These are phyloP conservation scores for Pseudogymnoascus sp. DNA, from an alignment of 2,329 filamentous ascomycete genomes.

Conservation along the genomic window DNA sequence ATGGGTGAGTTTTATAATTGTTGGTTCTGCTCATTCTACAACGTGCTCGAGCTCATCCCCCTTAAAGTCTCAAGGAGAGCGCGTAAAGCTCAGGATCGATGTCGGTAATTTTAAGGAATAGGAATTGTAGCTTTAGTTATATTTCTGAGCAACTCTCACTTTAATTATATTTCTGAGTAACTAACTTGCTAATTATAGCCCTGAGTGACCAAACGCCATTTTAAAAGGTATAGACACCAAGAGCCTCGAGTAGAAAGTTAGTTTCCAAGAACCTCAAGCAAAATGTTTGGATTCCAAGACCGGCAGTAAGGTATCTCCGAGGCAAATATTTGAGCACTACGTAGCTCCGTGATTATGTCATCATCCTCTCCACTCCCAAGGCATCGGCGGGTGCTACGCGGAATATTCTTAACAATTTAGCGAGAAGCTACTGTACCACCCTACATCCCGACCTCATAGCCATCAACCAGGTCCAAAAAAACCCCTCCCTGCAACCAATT, in stretches of 20 bases:
- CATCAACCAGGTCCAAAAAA: not conserved
- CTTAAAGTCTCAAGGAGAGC: not conserved
- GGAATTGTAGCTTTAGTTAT: too few relatives aligned
- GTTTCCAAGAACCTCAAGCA: too few relatives aligned
- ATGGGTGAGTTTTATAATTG: too few relatives aligned
- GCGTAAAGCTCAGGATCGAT: not conserved
- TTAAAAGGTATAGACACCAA: not conserved
- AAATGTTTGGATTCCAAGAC: too few relatives aligned
- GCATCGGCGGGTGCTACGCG: not conserved
- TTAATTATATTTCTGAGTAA: not conserved
- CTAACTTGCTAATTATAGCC: not conserved
- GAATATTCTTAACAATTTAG: conserved; percentile 1
- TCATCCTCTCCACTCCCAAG: not conserved
- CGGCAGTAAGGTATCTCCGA: not conserved
- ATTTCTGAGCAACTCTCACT: too few relatives aligned
- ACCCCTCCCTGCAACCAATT: not conserved
- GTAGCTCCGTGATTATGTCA: not conserved
- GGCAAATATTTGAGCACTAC: not conserved
- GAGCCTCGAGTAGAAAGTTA: not conserved
- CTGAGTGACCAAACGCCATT: not conserved
- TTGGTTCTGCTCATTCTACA: too few relatives aligned
- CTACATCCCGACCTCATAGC: not conserved
- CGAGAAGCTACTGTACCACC: not conserved
- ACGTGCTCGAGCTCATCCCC: too few relatives aligned
- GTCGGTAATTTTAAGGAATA: not conserved